Percentiles rank a stretch among this genome's conserved stretches.
Evolutionary conservation across 495 filamentous ascomycete genomes (phyloP).

Genomic region (Aspergillus conjunctus): DNA sequence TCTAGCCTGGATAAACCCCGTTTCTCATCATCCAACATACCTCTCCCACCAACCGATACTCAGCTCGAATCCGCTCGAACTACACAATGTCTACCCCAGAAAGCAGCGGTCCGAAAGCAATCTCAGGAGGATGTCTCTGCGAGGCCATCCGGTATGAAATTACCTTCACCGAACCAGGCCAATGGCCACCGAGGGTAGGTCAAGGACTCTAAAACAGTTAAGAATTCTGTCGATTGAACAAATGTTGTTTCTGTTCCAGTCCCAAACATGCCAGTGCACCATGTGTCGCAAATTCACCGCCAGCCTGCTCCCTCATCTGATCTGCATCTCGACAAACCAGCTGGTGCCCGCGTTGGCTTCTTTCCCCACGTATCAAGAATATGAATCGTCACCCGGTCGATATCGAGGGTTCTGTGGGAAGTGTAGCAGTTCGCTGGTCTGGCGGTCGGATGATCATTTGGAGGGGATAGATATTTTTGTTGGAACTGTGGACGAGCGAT

Average conservation of each 20-base stretch:
- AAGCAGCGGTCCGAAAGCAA: background rate
- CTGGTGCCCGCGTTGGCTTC: background rate
- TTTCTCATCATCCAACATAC: no score
- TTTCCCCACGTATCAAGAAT: background rate
- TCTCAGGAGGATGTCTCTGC: background rate
- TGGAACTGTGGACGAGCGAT: background rate
- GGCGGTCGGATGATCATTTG: background rate
- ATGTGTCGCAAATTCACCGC: conserved; percentile 3
- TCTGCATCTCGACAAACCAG: background rate
- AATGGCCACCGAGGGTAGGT: background rate
- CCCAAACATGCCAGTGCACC: background rate
- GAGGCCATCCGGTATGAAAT: background rate
- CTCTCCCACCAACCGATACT: no score
- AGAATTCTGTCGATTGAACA: background rate
- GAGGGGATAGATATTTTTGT: background rate
- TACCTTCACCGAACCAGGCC: background rate
- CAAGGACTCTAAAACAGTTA: background rate
- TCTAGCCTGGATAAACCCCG: no score
- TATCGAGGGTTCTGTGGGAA: background rate
- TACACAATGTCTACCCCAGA: background rate
- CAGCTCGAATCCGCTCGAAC: no score
- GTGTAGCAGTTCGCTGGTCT: background rate
- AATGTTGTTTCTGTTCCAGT: no score
- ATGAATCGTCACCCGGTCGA: background rate
- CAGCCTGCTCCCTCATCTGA: background rate